phyloP scores from a whole-genome alignment of 495 filamentous ascomycete species.

The Hyphodiscus hymeniophilus region DNA sequence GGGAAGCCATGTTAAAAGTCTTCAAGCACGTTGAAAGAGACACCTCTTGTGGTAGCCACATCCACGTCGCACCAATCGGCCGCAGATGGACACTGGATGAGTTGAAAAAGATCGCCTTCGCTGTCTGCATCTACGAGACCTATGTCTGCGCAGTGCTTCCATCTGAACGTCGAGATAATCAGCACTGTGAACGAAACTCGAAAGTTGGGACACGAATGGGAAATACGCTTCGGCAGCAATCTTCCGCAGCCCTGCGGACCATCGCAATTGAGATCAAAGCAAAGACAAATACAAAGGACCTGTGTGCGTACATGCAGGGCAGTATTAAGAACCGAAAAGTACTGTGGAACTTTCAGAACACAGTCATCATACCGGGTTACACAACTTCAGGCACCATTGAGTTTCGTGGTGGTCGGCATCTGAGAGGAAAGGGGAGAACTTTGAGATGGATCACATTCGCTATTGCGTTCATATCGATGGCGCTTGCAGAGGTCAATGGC shows the following conservation, averaged over 20 bases:
- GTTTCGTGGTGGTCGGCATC: slow-evolving; percentile 1
- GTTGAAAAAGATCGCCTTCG: slow-evolving; percentile 18
- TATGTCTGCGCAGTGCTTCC: slow-evolving; percentile 11
- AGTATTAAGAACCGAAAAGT: slow-evolving; percentile 11
- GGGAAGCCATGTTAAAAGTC: slow-evolving; percentile 16
- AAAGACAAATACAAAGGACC: not conserved
- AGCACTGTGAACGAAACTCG: slow-evolving; percentile 15
- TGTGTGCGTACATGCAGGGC: slow-evolving; percentile 17
- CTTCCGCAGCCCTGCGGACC: not conserved
- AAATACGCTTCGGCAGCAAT: not conserved
- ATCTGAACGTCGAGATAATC: slow-evolving; percentile 13
- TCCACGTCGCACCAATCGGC: slow-evolving; percentile 12
- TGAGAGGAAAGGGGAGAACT: not conserved
- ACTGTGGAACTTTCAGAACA: slow-evolving; percentile 23
- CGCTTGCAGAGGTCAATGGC: not conserved
- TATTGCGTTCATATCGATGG: not conserved
- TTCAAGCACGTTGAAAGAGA: slow-evolving; percentile 16
- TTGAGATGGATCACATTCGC: not conserved
- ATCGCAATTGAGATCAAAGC: slow-evolving; percentile 15
- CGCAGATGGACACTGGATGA: slow-evolving; percentile 15
- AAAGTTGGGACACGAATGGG: slow-evolving; percentile 1
- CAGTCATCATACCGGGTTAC: slow-evolving; percentile 3
- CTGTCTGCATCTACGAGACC: slow-evolving; percentile 15
- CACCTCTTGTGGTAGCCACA: slow-evolving; percentile 16
- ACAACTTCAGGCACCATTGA: not conserved